Evolutionary conservation across 805 yeast species (phyloP).

Genomic region (Brettanomyces bruxellensis): DNA sequence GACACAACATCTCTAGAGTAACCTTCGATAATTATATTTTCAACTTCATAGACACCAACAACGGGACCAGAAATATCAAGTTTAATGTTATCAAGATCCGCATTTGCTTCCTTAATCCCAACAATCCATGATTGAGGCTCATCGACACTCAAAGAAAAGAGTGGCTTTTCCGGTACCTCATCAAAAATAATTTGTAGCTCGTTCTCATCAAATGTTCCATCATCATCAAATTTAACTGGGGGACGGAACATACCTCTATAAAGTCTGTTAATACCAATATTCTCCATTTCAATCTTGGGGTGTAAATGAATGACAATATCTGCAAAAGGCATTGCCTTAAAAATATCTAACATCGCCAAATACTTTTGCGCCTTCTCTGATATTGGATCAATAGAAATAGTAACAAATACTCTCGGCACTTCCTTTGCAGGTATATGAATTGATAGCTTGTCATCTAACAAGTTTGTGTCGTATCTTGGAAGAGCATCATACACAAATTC

Average conservation of each 20-base stretch:
- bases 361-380: constrained; percentile 60
- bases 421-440: constrained; percentile 1
- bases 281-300: constrained; percentile 36
- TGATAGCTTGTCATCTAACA: constrained; percentile 2
- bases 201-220: constrained; percentile 17
- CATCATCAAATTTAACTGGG: constrained; percentile 23
- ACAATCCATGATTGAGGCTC: constrained; percentile 65
- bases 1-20: constrained; percentile 41
- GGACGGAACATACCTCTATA: constrained; percentile 39
- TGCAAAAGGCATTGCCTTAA: constrained; percentile 39
- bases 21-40: constrained; percentile 61
- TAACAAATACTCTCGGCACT: constrained; percentile 35
- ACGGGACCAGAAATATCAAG: constrained; percentile 32
- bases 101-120: constrained; percentile 29
- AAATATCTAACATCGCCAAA: constrained; percentile 31
- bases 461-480: constrained; percentile 13
- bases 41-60: constrained; percentile 40
- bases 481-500: constrained; percentile 9
- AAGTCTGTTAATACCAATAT: constrained; percentile 46
- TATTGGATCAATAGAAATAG: constrained; percentile 63
- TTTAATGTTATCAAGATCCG: constrained; percentile 59
- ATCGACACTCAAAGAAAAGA: constrained; percentile 49
- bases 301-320: constrained; percentile 46
- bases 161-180: constrained; percentile 40
- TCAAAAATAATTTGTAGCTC: constrained; percentile 27